Percentiles rank a stretch among this genome's conserved stretches.
Evolutionary conservation across 2,329 filamentous ascomycete species (phyloP).

Genomic region (Atkinsonella texensis): DNA sequence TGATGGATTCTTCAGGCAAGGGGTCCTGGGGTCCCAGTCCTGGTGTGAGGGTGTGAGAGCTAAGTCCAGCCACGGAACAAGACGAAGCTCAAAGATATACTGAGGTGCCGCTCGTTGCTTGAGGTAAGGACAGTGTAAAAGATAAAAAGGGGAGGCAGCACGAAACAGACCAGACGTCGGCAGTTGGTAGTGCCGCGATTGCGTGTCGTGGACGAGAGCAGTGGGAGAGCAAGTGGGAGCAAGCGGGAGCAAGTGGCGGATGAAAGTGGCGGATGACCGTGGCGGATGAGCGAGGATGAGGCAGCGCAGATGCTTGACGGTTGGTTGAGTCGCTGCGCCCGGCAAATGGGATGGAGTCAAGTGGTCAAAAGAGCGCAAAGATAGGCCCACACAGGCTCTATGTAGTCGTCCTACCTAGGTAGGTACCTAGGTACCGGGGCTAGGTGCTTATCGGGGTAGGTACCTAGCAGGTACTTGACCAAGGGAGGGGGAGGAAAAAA

Average conservation of each 20-base stretch:
- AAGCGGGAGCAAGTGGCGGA: no score
- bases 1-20: neutral
- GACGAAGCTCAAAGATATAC: neutral
- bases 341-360: neutral
- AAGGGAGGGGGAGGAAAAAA: no score
- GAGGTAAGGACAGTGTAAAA: neutral
- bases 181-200: neutral
- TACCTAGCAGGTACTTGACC: no score
- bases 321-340: neutral
- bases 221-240: no score
- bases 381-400: neutral
- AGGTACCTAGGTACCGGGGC: no score
- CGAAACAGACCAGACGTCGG: neutral
- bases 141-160: neutral
- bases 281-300: neutral
- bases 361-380: neutral
- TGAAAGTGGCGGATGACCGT: no score
- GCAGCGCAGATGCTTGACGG: neutral
- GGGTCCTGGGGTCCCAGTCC: neutral
- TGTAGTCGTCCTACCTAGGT: no score
- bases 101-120: neutral
- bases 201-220: neutral
- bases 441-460: no score
- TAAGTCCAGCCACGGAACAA: neutral
- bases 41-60: neutral